Evolutionary conservation across 305 asterid species (phyloP), one percentile per base, ranked within the genome.

Genomic region (Fraxinus paxiana): DNA sequence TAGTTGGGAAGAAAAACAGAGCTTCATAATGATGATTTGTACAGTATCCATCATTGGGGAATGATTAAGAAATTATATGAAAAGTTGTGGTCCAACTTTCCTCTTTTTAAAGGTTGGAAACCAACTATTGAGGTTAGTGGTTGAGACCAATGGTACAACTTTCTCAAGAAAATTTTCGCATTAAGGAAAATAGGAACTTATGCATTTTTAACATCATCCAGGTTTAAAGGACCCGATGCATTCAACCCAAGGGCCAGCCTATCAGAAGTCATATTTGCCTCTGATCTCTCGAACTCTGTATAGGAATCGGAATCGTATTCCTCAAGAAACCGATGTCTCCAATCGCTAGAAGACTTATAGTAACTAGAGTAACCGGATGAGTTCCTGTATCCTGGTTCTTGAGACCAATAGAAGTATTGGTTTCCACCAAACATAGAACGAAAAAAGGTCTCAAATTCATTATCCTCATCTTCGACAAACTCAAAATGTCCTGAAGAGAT

Each of bases 161-260:
- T 65, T 65, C 73, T 65, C 35, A 65, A 65, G 13, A 24, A 65
- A 24, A 10, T 24, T 9, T 65, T 65, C 73, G 26, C 73, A n/a
- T 10, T 65, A 37, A 30, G 77, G 56, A 78, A 46, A 46, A 74
- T 74, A 38, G 5, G 73, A 82, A 84, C 97, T 84, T 87, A 93
- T 98, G 97, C 99, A 9, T 38, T 90, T 85, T 93, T 95, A 70
- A 95, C 95, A 77, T 93, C 94, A 67, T 87, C 94, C 26, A 93
- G 87, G 77, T 83, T 92, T 84, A 95, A 77, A 75, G 96, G 97
- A 71, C 99, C 98, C 0, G 95, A 88, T 59, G 90, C 82, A 77
- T 84, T 91, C 87, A 95, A 88, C 79, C 97, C 99, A 69, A 95
- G 85, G 75, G 92, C 92, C 54, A 83, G 85, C 88, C 99, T 89